Base-by-base conservation (phyloP, 306 rosid species). In the Urtica urens region DNA sequence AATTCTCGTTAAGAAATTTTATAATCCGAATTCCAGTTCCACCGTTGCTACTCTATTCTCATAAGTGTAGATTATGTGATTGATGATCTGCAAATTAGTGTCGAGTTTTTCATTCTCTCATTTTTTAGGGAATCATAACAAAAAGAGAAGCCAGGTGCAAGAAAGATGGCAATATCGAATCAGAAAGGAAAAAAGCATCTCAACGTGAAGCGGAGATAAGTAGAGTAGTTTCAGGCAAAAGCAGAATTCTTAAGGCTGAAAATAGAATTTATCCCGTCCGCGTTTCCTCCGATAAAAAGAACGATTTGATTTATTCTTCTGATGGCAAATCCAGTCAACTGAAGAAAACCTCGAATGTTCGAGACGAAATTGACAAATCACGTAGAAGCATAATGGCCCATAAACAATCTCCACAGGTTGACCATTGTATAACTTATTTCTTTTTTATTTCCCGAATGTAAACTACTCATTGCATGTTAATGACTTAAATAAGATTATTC, bases 331-430 rank as follows among this genome's bases (percentile, higher is more conserved):
- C 31, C 30, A 18, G 28, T 69, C 60, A 23, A 21, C 10, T 17
- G 25, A 62, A 29, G 23, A 43, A 26, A 44, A 35, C 9, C 46
- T 23, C 42, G 2, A 39, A 48, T 42, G 19, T 28, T 7, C 55
- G 46, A 61, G 55, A 45, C 27, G 38, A 30, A 27, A 14, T 8
- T 6, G 48, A 46, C 27, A 50, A 24, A 12, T 18, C 45, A 2
- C 61, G 1, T 6, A 69, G 46, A 20, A 62, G 39, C 49, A 38
- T 11, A 18, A 51, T 56, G 2, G 31, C 39, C 22, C 29, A 11
- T 22, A 28, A 15, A 51, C 57, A 27, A 50, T 26, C 57, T 25
- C 4, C 49, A 19, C 64, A 62, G 74, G 74, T 69, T 35, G n/a
- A 10, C n/a, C 40, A 3, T 3, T 35, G 11, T 35, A 28, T 20